Evolutionary conservation across 345 rosid genomes (phyloP), one percentile per base, ranked within the genome.

Genomic region (Brassica nigra): DNA sequence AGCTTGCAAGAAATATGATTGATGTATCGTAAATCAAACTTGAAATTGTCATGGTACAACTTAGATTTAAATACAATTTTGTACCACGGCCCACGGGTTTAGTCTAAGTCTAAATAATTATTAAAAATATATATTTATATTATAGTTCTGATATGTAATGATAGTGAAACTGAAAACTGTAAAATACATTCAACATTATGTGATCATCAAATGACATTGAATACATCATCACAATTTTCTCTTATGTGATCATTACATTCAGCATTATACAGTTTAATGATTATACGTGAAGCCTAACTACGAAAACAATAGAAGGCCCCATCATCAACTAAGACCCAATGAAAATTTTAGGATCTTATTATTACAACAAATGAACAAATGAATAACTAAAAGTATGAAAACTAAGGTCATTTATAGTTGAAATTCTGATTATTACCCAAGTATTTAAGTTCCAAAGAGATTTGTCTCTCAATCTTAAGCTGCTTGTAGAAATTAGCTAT

Each of bases 401-500:
- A 66, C 75, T 68, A 84, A 7, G 88, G 86, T 64, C 90, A 89
- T 4, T 44, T 71, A 47, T 75, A 76, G 9, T 77, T 80, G 65
- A 84, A 83, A 76, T 86, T 54, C 61, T 16, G 61, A 54, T 85
- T 80, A 44, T 85, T 85, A 49, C 76, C 85, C 14, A 59, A 76
- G 62, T 92, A 88, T 37, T 71, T 76, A 58, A 92, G 90, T 67
- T 94, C 85, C 82, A 92, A 73, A 44, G 97, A 94, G 66, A 90
- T 79, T 88, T 94, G 96, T 70, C 94, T 86, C 83, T 94, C 98
- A 59, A 92, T 85, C 90, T 76, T 87, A 78, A 92, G 93, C 42
- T 92, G 97, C n/a, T 68, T 81, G 44, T 89, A 86, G 76, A 94
- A 94, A 65, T 92, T 94, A 9, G 87, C 85, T 9, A 94, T 94